Evolutionary conservation across 2,329 filamentous ascomycete genomes (phyloP).

Genomic region (Akanthomyces lecanii): DNA sequence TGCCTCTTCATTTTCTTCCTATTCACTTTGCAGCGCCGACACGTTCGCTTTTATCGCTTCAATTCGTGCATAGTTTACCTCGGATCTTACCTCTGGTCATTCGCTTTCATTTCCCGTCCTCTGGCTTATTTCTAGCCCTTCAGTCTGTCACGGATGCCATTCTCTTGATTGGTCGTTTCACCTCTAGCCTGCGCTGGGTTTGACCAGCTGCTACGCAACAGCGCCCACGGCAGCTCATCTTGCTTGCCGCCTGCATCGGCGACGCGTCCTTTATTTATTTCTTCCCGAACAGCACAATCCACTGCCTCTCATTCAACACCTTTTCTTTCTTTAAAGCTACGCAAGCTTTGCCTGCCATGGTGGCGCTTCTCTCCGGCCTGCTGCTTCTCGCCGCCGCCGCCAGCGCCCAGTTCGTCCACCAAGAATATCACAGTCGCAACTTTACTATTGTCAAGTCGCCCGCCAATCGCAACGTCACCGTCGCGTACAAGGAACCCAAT

Average conservation of each 20-base stretch:
- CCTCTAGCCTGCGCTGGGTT: background rate
- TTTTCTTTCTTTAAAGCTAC: background rate
- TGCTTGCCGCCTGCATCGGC: background rate
- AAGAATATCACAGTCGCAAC: conserved; percentile 32
- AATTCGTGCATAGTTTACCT: background rate
- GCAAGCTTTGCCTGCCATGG: background rate
- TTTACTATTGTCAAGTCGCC: conserved; percentile 58
- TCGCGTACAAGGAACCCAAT: conserved; percentile 60
- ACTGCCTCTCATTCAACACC: background rate
- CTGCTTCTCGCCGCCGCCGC: conserved; percentile 22
- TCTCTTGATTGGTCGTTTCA: background rate
- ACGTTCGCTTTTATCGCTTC: background rate
- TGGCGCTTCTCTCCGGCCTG: conserved; percentile 4
- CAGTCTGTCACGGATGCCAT: background rate
- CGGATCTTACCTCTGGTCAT: background rate
- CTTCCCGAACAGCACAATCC: background rate
- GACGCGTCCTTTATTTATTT: too few relatives aligned
- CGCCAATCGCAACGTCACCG: conserved; percentile 58
- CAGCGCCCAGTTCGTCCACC: conserved; percentile 32
- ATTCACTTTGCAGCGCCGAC: background rate
- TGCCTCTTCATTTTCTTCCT: background rate
- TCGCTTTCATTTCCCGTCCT: background rate
- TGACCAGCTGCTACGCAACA: background rate
- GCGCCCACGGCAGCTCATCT: background rate
- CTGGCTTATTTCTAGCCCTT: background rate